Evolutionary conservation across 139 green algal species (phyloP), one percentile per base, ranked within the genome.

Genomic region (Pseudopediastrum boryanum): DNA sequence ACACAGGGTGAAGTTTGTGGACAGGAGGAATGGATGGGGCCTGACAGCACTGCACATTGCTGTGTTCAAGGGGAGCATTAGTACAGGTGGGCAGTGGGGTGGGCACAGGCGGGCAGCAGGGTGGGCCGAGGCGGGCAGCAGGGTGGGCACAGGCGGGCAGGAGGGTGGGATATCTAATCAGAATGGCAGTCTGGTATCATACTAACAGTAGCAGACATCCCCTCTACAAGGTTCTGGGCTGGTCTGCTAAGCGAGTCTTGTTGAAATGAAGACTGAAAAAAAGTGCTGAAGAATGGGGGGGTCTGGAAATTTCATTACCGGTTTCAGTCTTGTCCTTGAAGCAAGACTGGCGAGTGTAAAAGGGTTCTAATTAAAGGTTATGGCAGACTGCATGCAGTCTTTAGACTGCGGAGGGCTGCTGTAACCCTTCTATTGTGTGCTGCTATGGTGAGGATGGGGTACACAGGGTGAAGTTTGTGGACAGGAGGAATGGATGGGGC

Each of bases 1-100:
- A 21, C 56, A 42, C 0, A 58, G 39, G 23, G 71, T 87, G 44
- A 80, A 82, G 33, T 88, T 87, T 71, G 81, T 90, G 36, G 83
- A 90, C 76, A 51, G 83, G 8, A 83, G 86, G 69, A 90, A 90
- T 59, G 83, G 83, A 44, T 88, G 83, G 83, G 86, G 86, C 21
- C 78, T 88, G 13, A 86, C 78, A 29, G 81, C 86, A 1, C 78
- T 90, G 33, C 86, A 90, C 71, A 82, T 88, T 27, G 86, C 86
- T 4, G 81, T 83, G 1, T 84, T 86, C 78, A 85, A 87, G 65
- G 83, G 86, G 10, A 74, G 58, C 63, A 50, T 16, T 29, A 69
- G 48, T 46, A 87, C 85, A 65, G 85, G 85, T 89, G 59, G 9
- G 81, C 9, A 8, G 23, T 29, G 5, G 38, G 19, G 5, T 13